Base-by-base conservation (phyloP, 805 yeast genomes). In the Teunomyces kruisii region DNA sequence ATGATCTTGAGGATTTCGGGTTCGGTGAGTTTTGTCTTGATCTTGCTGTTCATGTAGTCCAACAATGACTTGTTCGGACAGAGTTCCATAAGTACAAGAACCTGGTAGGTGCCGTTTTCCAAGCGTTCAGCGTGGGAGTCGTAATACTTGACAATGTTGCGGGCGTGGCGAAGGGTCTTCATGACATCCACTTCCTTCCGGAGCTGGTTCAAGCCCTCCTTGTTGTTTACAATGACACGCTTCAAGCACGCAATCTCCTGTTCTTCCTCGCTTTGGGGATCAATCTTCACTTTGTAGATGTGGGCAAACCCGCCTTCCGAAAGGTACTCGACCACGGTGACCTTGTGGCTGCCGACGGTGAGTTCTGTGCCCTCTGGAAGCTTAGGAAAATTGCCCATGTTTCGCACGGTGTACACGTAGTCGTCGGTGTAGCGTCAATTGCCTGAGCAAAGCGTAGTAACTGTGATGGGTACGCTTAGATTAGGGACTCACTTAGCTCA, bases 31-130 rank as follows among this genome's bases (percentile, higher is more conserved):
- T 91, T 92, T 9, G 88, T 84, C 50, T 86, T 81, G 45, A 92
- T 76, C 43, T 91, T 76, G 14, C 84, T 77, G 65, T 92, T 94
- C 98, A 92, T 91, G 59, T 78, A 91, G 61, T 94, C 97, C 49
- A 92, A 74, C 39, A 96, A 77, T 13, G 96, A 88, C 51, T 86
- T 79, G 61, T 86, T 87, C 9, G 96, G 84, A 62, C 99, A 92
- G 55, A 84, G 79, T 64, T 92, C 99, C 98, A 92, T 94, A 52
- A 92, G 72, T 35, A 92, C 80, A 44, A 92, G 72, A 7, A 94
- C 97, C 66, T 92, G 98, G 62, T 88, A 94, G 0, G 75, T 58
- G 1, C 78, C 71, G 40, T 71, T 61, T 2, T 67, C 70, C 26
- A 79, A 57, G 44, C 88, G 70, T 35, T 84, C 81, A 1, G 95